Evolutionary conservation across 2,329 filamentous ascomycete species (phyloP), one percentile per base, ranked within the genome.

Genomic region (Penicillium sp.): DNA sequence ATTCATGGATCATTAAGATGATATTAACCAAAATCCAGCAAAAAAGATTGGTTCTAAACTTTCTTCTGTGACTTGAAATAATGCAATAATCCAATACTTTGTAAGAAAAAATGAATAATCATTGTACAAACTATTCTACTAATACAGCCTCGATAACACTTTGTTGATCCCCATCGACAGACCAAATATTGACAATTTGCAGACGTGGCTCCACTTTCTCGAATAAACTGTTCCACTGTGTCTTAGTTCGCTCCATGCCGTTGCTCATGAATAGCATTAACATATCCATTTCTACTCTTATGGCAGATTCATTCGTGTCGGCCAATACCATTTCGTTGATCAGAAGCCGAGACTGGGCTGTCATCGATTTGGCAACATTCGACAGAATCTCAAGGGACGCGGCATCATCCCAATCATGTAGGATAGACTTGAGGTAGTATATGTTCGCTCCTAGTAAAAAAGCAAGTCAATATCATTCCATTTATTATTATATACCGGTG

Each of bases 371-470:
- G 12, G 38, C 52, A 7, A 61, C 45, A 21, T 68, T 66, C 2
- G 53, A 49, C 1, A 74, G 66, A 47, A 74, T 74, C n/a, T 66
- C 63, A 5, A 62, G 59, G 47, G 66, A 68, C 11, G 60, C 56
- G 2, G 61, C 60, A 56, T 73, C 68, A 4, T 66, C 60, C 67
- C 70, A 74, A 56, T 74, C 68, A 55, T 73, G 70, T 3, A 72
- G 59, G 14, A 72, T 61, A 24, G 63, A 64, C 53, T 68, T 68
- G 28, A 72, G 61, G 49, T 62, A 71, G 59, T 72, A 73, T 6
- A 66, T 65, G 16, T 70, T 65, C 6, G 71, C 71, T n/a, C 69
- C 71, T 68, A 47, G 18, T 42, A 20, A 20, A 28, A 0, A 42
- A 14, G 14, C n/a, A 38, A n/a, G 33, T 38, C 20, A 26, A n/a